Conservation (phyloP, 345 rosid species). For the Citrus sinensis region DNA sequence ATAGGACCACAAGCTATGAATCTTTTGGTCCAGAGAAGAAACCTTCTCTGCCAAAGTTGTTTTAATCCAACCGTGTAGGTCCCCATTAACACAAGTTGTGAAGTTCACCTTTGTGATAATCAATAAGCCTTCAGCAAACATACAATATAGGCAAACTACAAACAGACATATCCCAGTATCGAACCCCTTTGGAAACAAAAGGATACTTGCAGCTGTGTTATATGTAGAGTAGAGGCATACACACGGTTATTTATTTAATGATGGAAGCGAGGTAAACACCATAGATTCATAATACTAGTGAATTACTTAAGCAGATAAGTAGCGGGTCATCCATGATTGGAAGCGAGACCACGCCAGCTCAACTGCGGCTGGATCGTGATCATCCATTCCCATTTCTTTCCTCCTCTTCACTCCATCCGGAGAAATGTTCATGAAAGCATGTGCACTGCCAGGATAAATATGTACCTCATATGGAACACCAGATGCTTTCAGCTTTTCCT, state of each 20-base stretch:
- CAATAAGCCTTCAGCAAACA: neutral
- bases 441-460: slow-evolving; percentile 66
- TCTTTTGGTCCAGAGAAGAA: neutral
- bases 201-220: neutral
- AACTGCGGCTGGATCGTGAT: slow-evolving; percentile 76
- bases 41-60: neutral
- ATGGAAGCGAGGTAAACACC: neutral
- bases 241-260: neutral
- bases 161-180: neutral
- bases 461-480: slow-evolving; percentile 79
- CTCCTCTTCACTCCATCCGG: slow-evolving; percentile 75
- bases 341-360: slow-evolving; percentile 93
- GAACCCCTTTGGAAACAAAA: neutral
- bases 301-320: slow-evolving; percentile 33
- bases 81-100: slow-evolving; percentile 1
- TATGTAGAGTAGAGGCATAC: neutral
- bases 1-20: neutral
- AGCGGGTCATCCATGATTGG: slow-evolving; percentile 71
- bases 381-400: slow-evolving; percentile 80
- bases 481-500: slow-evolving; percentile 75
- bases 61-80: neutral
- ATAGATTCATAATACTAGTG: neutral
- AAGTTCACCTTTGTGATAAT: neutral
- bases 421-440: slow-evolving; percentile 86
- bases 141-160: neutral